A percentile compares a stretch with the other conserved stretches of the same genome.
phyloP scores from a whole-genome alignment of 805 yeast species.

The Starmera pachycereana region DNA sequence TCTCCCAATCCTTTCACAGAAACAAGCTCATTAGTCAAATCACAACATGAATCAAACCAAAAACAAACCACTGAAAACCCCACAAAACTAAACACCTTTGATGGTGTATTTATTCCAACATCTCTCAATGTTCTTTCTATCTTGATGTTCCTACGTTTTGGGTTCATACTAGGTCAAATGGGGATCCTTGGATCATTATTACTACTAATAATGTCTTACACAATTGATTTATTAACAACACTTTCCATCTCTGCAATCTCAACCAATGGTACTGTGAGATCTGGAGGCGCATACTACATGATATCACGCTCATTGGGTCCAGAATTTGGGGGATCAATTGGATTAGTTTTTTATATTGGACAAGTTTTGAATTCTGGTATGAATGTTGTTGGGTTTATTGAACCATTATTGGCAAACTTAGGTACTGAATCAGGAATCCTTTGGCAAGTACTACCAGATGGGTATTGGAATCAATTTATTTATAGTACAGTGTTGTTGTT shows the following conservation, averaged over 20 bases:
- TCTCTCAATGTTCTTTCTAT: slow-evolving; percentile 87
- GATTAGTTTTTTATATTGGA: slow-evolving; percentile 87
- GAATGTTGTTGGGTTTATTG: slow-evolving; percentile 93
- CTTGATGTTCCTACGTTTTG: slow-evolving; percentile 90
- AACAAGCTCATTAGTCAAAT: background rate
- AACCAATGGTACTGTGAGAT: slow-evolving; percentile 93
- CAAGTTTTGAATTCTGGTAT: slow-evolving; percentile 86
- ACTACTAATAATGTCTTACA: slow-evolving; percentile 60
- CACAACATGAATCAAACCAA: background rate
- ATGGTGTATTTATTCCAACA: slow-evolving; percentile 92
- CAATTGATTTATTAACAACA: slow-evolving; percentile 77
- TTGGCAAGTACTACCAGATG: slow-evolving; percentile 50
- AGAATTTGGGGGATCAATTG: slow-evolving; percentile 97
- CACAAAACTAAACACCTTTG: slow-evolving; percentile 64
- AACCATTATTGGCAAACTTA: slow-evolving; percentile 77
- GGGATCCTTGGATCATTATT: slow-evolving; percentile 74
- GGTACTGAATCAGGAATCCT: slow-evolving; percentile 52
- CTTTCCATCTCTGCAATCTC: slow-evolving; percentile 91
- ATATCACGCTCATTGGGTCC: slow-evolving; percentile 92
- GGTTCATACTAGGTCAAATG: slow-evolving; percentile 90
- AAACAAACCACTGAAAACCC: slow-evolving; percentile 16
- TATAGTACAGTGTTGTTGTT: slow-evolving; percentile 68
- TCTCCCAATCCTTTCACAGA: slow-evolving; percentile 1
- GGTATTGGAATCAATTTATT: slow-evolving; percentile 53
- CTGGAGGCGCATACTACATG: slow-evolving; percentile 99